Conservation (phyloP, 2,329 filamentous ascomycete genomes). For the Tolypocladium sp. region DNA sequence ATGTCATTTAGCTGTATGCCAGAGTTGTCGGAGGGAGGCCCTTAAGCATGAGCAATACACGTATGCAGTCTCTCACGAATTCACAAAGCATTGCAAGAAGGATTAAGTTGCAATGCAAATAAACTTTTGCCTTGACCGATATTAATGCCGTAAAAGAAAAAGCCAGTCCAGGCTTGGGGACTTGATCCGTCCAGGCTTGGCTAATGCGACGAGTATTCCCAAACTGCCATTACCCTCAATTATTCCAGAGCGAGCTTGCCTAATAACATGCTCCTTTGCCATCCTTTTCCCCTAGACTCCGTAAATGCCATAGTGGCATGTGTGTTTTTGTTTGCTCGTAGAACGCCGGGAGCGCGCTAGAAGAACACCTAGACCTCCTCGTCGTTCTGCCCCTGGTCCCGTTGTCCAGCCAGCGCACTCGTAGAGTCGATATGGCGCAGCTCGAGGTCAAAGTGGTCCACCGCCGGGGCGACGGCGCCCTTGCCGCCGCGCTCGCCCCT, state of each 20-base stretch:
- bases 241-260: no score
- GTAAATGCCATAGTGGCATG: neutral
- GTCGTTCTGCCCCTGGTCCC: conserved; percentile 20
- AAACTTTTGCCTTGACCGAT: neutral
- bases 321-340: neutral
- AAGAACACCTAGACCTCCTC: conserved; percentile 18
- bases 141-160: neutral
- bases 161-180: no score
- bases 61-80: neutral
- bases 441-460: conserved; percentile 21
- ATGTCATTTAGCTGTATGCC: neutral
- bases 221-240: neutral
- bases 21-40: neutral
- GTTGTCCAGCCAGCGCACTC: conserved; percentile 9
- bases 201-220: neutral
- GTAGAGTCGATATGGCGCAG: conserved; percentile 19
- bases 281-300: neutral
- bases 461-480: conserved; percentile 4
- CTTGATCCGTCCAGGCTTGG: neutral
- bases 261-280: neutral
- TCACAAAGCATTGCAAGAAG: no score
- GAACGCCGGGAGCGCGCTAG: neutral
- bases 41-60: neutral
- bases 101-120: neutral
- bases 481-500: neutral